A percentile compares a stretch with the other conserved stretches of the same genome.
Evolutionary conservation across 805 yeast genomes (phyloP).

Genomic region (Metschnikowia baotianmanensis): DNA sequence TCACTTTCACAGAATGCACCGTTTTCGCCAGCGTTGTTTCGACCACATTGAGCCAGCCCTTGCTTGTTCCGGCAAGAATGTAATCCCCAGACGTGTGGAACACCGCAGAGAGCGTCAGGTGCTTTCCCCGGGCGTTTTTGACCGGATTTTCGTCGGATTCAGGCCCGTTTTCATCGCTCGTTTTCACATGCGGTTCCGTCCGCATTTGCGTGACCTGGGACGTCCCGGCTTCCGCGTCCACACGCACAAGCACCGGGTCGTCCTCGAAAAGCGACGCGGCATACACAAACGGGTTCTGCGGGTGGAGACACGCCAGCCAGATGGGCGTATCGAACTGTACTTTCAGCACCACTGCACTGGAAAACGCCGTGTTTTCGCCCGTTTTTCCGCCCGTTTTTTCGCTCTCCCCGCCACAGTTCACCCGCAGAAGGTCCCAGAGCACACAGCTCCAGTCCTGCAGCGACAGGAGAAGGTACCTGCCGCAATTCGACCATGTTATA

Average conservation of each 20-base stretch:
- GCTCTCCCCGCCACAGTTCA: constrained; percentile 20
- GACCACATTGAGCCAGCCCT: constrained; percentile 69
- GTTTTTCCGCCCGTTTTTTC: no score
- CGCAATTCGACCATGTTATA: constrained; percentile 70
- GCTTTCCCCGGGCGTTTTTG: constrained; percentile 28
- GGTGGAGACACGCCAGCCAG: constrained; percentile 65
- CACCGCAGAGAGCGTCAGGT: constrained; percentile 47
- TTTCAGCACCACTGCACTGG: constrained; percentile 28
- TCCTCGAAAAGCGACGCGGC: constrained; percentile 68
- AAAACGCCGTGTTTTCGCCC: constrained; percentile 27
- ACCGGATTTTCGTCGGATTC: constrained; percentile 18
- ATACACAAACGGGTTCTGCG: constrained; percentile 45
- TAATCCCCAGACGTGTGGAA: constrained; percentile 54
- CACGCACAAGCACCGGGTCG: constrained; percentile 48
- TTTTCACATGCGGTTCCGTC: constrained; percentile 16
- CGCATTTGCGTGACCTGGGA: constrained; percentile 17
- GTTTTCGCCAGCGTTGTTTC: constrained; percentile 28
- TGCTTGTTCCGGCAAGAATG: constrained; percentile 73
- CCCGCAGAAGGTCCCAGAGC: constrained; percentile 67
- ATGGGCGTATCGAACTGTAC: constrained; percentile 65
- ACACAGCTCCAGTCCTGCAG: constrained; percentile 82
- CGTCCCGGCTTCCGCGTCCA: constrained; percentile 13
- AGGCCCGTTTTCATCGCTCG: constrained; percentile 5
- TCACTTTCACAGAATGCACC: constrained; percentile 52
- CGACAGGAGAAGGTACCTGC: constrained; percentile 64